A percentile compares a stretch with the other conserved stretches of the same genome.
Conservation (phyloP, 805 yeast species). For the Debaryomyces maramus region DNA sequence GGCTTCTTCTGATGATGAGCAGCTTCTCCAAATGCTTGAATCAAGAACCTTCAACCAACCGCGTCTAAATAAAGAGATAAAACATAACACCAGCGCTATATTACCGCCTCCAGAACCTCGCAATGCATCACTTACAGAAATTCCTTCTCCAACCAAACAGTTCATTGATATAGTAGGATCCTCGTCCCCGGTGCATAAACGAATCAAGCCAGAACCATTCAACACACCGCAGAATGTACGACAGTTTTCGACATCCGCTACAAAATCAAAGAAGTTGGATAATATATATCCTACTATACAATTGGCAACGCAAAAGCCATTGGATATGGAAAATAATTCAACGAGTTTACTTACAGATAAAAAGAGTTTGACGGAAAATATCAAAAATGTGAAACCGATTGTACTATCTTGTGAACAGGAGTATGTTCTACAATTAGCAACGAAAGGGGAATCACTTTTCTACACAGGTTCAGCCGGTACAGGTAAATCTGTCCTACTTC, state of each 20-base stretch:
- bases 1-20: background rate
- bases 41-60: background rate
- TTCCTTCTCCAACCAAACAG: background rate
- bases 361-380: background rate
- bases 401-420: slow-evolving; percentile 57
- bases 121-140: background rate
- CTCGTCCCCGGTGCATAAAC: background rate
- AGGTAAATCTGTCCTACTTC: slow-evolving; percentile 88
- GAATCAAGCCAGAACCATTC: background rate
- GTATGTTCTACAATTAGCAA: slow-evolving; percentile 62
- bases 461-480: slow-evolving; percentile 99
- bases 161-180: background rate
- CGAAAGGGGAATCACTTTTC: slow-evolving; percentile 67
- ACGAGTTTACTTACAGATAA: slow-evolving; percentile 2
- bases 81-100: background rate
- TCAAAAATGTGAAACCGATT: slow-evolving; percentile 36
- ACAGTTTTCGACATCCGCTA: slow-evolving; percentile 8
- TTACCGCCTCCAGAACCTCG: too few species aligned
- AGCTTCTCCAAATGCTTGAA: background rate
- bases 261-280: slow-evolving; percentile 6
- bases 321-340: background rate
- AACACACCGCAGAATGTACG: slow-evolving; percentile 2
- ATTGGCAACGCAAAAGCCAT: slow-evolving; percentile 27
- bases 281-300: slow-evolving; percentile 24
- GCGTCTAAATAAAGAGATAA: background rate